Base-by-base conservation (phyloP, 345 rosid genomes). In the Balakata baccata region DNA sequence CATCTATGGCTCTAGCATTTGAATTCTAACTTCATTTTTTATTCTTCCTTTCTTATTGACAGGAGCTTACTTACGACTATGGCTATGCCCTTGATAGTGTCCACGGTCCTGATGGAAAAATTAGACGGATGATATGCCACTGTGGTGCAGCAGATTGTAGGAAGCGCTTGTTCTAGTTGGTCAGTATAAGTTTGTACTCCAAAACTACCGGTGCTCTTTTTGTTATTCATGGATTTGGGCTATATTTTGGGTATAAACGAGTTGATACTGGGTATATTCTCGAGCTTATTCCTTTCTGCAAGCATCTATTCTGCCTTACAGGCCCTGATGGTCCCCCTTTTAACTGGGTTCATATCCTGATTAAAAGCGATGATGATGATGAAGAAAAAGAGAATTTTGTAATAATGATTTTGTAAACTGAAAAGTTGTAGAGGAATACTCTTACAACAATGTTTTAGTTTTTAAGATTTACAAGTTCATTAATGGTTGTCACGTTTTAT, bases 11-110 rank as follows among this genome's bases (percentile, higher is more conserved):
- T 53, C n/a, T 6, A 54, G 53, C 53, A n/a, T 57, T 70, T 22
- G 18, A 18, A 47, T 41, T 7, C 3, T 2, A 18, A 37, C 38
- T 66, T 12, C 50, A 38, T n/a, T 12, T 6, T 50, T 29, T 43
- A 45, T 10, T 38, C 14, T 78, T 64, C 68, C 41, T 70, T 64
- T 68, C 41, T 70, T 56, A 20, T 51, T 16, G 73, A 65, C 66
- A 92, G 99, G 97, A 95, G 76, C 93, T 95, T 4, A 87, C 90
- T 0, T 95, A 95, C 60, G 99, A 95, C 81, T 95, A 95, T 71
- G 99, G 97, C 18, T 91, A 93, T 71, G 85, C 80, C 25, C 87
- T 91, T 20, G 93, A 93, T 78, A 91, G 96, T 37, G 96, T 91
- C 41, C 74, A 64, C 17, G 93, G 89, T 16, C 88, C 92, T 0